A percentile compares a stretch with the other conserved stretches of the same genome.
Conservation (phyloP, 352 stramenopile genomes). For the Pythium sp. region DNA sequence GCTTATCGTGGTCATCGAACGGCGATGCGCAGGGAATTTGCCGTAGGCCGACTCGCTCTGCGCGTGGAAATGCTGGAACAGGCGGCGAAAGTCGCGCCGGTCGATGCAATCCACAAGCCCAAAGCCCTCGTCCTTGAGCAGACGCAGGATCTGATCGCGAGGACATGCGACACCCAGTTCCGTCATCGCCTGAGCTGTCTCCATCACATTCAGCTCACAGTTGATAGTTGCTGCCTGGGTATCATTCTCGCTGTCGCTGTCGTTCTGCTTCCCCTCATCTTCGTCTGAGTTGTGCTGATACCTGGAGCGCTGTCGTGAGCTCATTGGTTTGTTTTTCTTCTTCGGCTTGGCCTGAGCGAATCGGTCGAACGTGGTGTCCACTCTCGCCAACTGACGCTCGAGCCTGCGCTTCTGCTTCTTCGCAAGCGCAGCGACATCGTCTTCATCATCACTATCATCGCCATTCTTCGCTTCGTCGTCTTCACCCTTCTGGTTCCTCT, state of each 20-base stretch:
- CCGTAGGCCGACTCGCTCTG: conserved; percentile 18
- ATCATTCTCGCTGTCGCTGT: conserved; percentile 23
- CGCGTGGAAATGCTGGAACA: conserved; percentile 41
- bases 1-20: neutral
- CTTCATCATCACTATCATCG: neutral
- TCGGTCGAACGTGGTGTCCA: conserved; percentile 19
- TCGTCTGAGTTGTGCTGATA: conserved; percentile 14
- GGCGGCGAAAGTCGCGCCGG: conserved; percentile 29
- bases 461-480: conserved; percentile 4
- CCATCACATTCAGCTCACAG: conserved; percentile 34
- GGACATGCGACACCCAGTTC: conserved; percentile 62
- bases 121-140: conserved; percentile 49
- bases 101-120: conserved; percentile 32
- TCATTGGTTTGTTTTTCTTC: conserved; percentile 2
- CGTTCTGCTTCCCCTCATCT: conserved; percentile 28
- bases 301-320: neutral
- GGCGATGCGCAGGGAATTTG: conserved; percentile 4
- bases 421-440: neutral
- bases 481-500: conserved; percentile 10
- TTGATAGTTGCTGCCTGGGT: neutral
- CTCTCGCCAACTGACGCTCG: conserved; percentile 14
- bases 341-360: conserved; percentile 14
- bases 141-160: conserved; percentile 57
- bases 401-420: conserved; percentile 15
- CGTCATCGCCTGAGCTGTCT: conserved; percentile 67